A percentile compares a stretch with the other conserved stretches of the same genome.
phyloP scores from a whole-genome alignment of 352 stramenopile genomes.

The Phytophthora boehmeriae region DNA sequence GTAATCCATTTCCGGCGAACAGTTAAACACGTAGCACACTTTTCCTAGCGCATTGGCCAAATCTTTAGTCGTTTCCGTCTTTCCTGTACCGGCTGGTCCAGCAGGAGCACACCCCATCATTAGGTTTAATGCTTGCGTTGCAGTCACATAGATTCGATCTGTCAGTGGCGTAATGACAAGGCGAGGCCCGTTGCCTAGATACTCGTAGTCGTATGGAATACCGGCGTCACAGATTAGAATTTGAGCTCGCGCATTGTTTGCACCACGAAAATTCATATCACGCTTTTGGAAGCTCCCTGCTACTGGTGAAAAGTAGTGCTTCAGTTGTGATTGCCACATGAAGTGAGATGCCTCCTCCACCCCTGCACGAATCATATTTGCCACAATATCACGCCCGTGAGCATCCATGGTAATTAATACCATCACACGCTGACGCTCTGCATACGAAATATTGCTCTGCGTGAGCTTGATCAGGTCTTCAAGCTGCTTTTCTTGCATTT shows the following conservation, averaged over 20 bases:
- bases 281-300: conserved; percentile 91
- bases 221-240: conserved; percentile 94
- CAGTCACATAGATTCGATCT: conserved; percentile 97
- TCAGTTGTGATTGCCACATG: conserved; percentile 96
- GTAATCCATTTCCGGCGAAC: conserved; percentile 97
- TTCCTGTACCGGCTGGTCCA: conserved; percentile 90
- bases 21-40: conserved; percentile 97
- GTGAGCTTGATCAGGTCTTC: conserved; percentile 94
- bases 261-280: conserved; percentile 87
- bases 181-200: conserved; percentile 94
- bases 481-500: conserved; percentile 93
- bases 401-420: conserved; percentile 96
- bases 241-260: conserved; percentile 78
- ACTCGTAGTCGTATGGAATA: conserved; percentile 97
- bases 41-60: conserved; percentile 94
- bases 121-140: conserved; percentile 94
- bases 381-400: conserved; percentile 94
- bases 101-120: conserved; percentile 86
- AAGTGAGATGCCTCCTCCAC: conserved; percentile 89
- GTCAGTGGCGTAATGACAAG: conserved; percentile 96
- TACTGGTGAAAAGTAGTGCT: conserved; percentile 93
- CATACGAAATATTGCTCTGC: conserved; percentile 91
- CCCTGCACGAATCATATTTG: conserved; percentile 93
- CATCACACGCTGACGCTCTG: conserved; percentile 94
- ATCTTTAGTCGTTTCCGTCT: conserved; percentile 97